Evolutionary conservation across 164 flowering plant species (phyloP).

Genomic region (Macadamia tetraphylla): DNA sequence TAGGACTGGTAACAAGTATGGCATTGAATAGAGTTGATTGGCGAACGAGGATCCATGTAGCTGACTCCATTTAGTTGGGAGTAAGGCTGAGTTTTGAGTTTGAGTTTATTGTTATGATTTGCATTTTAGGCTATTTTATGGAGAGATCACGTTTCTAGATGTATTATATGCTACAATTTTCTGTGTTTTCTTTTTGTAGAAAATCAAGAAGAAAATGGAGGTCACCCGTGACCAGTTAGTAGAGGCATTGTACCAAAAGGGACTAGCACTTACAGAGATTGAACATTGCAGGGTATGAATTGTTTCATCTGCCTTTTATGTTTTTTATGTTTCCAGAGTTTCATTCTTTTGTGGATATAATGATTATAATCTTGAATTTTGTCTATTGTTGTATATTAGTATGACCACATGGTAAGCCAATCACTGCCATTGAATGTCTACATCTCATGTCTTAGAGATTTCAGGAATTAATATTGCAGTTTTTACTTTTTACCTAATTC

Average conservation of each 20-base stretch:
- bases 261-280: slow-evolving; percentile 69
- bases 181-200: slow-evolving; percentile 20
- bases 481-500: no score
- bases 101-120: no score
- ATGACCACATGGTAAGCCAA: no score
- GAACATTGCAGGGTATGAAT: slow-evolving; percentile 47
- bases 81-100: no score
- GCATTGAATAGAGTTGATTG: no score
- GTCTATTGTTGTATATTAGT: background rate
- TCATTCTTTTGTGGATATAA: background rate
- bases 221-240: slow-evolving; percentile 68
- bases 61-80: no score
- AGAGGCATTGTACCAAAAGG: slow-evolving; percentile 94
- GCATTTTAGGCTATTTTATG: background rate
- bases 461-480: no score
- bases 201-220: slow-evolving; percentile 84
- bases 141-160: background rate
- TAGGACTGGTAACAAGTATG: no score
- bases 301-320: background rate
- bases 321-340: background rate
- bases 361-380: background rate
- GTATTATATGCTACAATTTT: no score
- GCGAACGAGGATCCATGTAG: no score
- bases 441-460: no score
- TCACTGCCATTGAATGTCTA: no score